A percentile compares a stretch with the other conserved stretches of the same genome.
Evolutionary conservation across 345 rosid genomes (phyloP).

Genomic region (Microcos paniculata): DNA sequence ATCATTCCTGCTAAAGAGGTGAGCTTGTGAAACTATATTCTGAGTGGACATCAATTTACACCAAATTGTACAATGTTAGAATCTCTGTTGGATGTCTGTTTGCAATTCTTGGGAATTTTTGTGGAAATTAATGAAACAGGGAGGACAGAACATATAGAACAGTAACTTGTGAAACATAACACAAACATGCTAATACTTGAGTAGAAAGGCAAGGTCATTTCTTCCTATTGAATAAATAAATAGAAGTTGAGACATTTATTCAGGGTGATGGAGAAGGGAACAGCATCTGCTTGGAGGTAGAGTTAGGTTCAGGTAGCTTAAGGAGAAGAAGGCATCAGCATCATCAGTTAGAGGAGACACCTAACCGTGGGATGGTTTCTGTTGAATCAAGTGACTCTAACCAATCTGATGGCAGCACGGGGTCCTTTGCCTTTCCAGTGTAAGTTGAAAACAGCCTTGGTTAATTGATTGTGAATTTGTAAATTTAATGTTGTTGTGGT

Average conservation of each 20-base stretch:
- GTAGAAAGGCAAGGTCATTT: not conserved
- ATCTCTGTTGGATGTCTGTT: not conserved
- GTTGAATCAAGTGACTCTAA: constrained; percentile 47
- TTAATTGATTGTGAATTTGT: not conserved
- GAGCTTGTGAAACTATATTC: not conserved
- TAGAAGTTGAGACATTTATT: not conserved
- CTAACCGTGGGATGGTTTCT: constrained; percentile 20
- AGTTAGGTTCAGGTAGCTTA: constrained; percentile 7
- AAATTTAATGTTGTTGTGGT: not conserved
- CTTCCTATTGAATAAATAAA: not conserved
- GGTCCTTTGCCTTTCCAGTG: constrained; percentile 77
- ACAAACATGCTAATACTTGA: no score
- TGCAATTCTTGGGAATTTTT: not conserved
- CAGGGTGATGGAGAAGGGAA: constrained; percentile 31
- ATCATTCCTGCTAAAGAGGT: constrained; percentile 18
- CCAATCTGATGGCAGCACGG: constrained; percentile 53
- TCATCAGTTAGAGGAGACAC: constrained; percentile 18
- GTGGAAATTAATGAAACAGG: not conserved
- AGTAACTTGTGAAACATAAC: not conserved
- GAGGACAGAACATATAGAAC: not conserved
- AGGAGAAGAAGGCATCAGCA: not conserved
- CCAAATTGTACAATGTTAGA: no score
- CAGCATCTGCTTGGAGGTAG: constrained; percentile 13
- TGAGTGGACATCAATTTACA: no score
- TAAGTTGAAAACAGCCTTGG: constrained; percentile 27